Conservation (phyloP, 306 rosid genomes). For the Hippophae gyantsensis region DNA sequence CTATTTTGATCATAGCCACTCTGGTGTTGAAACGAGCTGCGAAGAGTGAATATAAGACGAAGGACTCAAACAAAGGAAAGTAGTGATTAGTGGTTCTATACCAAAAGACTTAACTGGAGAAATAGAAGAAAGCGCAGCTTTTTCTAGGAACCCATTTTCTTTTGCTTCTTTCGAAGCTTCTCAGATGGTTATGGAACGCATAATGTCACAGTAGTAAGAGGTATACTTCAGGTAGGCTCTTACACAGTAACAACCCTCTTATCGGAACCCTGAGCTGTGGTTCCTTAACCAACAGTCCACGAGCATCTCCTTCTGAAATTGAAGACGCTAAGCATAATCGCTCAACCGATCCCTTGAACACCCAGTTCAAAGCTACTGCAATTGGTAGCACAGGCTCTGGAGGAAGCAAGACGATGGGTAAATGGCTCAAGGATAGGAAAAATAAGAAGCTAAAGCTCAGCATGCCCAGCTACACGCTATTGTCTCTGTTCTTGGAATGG, state of each 20-base stretch:
- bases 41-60: constrained; percentile 9
- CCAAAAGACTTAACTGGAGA: constrained; percentile 55
- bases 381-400: constrained; percentile 15
- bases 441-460: constrained; percentile 79
- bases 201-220: constrained; percentile 90
- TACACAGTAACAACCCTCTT: constrained; percentile 94
- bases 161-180: constrained; percentile 81
- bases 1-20: constrained; percentile 4
- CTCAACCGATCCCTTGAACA: constrained; percentile 23
- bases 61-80: constrained; percentile 28
- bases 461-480: constrained; percentile 90
- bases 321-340: constrained; percentile 74
- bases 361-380: constrained; percentile 28
- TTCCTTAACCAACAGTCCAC: constrained; percentile 78
- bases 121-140: constrained; percentile 35
- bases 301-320: constrained; percentile 79
- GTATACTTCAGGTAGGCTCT: constrained; percentile 87
- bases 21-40: constrained; percentile 16
- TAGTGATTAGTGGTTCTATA: constrained; percentile 17
- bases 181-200: constrained; percentile 87
- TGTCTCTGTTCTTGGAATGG: constrained; percentile 76
- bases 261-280: constrained; percentile 68
- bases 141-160: constrained; percentile 73
- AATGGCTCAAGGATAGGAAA: constrained; percentile 88
- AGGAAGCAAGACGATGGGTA: constrained; percentile 71